Evolutionary conservation across 2,329 filamentous ascomycete species (phyloP).

Genomic region (Didymella lethalis): DNA sequence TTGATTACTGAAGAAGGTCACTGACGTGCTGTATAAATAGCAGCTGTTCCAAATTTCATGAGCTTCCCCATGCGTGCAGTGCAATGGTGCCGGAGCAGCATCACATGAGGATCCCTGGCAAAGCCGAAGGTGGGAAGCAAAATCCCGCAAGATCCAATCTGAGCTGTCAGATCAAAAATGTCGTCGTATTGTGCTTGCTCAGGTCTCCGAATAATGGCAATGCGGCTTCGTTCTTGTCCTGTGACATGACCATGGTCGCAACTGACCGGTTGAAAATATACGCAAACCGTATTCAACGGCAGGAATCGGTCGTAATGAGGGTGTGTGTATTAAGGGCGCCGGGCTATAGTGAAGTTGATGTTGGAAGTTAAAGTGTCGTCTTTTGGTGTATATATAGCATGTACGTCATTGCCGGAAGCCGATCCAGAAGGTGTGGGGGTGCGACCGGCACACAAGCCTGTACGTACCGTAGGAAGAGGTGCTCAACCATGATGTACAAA

Average conservation of each 20-base stretch:
- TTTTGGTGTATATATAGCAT: background rate
- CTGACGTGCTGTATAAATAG: background rate
- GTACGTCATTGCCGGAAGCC: background rate
- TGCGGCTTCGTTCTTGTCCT: background rate
- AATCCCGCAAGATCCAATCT: too few relatives aligned
- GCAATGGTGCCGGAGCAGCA: background rate
- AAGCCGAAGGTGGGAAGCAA: background rate
- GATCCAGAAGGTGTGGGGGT: background rate
- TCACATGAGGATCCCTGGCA: conserved; percentile 6
- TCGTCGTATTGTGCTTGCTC: background rate
- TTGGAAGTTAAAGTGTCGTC: background rate
- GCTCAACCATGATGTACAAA: background rate
- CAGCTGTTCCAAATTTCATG: background rate
- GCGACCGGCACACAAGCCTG: background rate
- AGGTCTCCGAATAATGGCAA: background rate
- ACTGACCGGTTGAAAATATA: background rate
- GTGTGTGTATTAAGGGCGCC: background rate
- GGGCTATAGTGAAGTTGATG: background rate
- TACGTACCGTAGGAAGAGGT: background rate
- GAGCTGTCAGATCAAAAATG: background rate
- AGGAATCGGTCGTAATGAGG: background rate
- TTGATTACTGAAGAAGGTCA: background rate
- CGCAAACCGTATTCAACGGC: background rate
- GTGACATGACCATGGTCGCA: background rate
- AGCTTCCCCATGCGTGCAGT: background rate